Conservation (phyloP, 306 rosid genomes). For the Citrullus mucosospermus region DNA sequence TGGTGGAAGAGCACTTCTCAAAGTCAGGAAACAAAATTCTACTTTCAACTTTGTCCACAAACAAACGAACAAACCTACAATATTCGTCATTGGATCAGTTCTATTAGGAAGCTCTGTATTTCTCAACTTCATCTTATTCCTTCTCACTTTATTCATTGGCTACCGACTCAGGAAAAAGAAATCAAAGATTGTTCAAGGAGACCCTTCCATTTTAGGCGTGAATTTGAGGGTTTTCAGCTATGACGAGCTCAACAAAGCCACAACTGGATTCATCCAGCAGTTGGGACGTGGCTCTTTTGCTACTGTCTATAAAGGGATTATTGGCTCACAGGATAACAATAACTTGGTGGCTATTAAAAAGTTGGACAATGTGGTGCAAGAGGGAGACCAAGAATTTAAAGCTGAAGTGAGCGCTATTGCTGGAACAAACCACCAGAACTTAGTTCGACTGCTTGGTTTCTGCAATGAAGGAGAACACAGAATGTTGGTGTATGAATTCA, state of each 20-base stretch:
- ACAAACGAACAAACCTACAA: slow-evolving; percentile 9
- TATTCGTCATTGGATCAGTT: slow-evolving; percentile 13
- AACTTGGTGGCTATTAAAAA: slow-evolving; percentile 28
- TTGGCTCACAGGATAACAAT: background rate
- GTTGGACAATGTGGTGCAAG: slow-evolving; percentile 15
- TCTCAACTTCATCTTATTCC: slow-evolving; percentile 17
- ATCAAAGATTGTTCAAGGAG: background rate
- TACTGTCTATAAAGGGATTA: slow-evolving; percentile 10
- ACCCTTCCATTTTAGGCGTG: background rate
- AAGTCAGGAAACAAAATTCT: slow-evolving; percentile 9
- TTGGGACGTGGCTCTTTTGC: background rate
- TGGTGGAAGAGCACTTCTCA: slow-evolving; percentile 10
- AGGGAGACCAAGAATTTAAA: slow-evolving; percentile 28
- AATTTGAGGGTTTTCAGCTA: background rate
- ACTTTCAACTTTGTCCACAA: background rate
- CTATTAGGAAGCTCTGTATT: slow-evolving; percentile 29
- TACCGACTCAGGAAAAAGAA: background rate
- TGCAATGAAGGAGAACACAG: slow-evolving; percentile 14
- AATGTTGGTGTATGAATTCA: slow-evolving; percentile 17
- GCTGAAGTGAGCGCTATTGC: slow-evolving; percentile 21
- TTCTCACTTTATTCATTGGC: slow-evolving; percentile 5
- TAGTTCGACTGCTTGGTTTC: slow-evolving; percentile 10
- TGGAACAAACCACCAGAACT: slow-evolving; percentile 19
- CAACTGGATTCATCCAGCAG: background rate
- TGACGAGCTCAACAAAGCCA: background rate